Percentiles rank a stretch among this genome's conserved stretches.
Conservation (phyloP, 2,329 filamentous ascomycete species). For the Monosporascus cannonballus region DNA sequence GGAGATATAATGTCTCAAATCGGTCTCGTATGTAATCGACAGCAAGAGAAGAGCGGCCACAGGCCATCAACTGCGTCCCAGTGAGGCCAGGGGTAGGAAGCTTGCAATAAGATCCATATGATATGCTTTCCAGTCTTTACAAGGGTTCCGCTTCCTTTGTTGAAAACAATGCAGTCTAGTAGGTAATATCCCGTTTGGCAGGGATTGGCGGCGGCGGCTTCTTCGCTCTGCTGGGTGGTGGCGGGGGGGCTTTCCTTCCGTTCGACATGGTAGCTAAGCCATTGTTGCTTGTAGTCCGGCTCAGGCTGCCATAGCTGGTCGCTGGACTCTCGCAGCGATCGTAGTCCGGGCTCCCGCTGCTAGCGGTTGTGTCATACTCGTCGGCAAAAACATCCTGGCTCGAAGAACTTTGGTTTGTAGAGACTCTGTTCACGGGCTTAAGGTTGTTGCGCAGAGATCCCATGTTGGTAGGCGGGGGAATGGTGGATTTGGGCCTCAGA, state of each 20-base stretch:
- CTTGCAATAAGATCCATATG: no score
- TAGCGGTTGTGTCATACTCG: constrained; percentile 44
- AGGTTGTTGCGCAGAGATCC: constrained; percentile 35
- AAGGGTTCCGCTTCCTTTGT: no score
- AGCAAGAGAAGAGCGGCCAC: no score
- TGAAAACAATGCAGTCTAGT: constrained; percentile 6
- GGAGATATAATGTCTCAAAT: no score
- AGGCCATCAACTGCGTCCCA: no score
- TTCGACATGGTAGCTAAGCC: constrained; percentile 17
- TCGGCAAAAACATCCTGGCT: constrained; percentile 41
- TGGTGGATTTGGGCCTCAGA: constrained; percentile 16
- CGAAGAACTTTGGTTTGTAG: constrained; percentile 28
- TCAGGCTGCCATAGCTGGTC: constrained; percentile 50
- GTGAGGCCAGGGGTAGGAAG: no score
- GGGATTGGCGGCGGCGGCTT: constrained; percentile 51
- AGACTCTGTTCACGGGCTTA: constrained; percentile 39
- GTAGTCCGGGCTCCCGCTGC: constrained; percentile 45
- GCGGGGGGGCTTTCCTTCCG: constrained; percentile 36
- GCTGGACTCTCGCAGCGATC: constrained; percentile 49
- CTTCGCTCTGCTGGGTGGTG: constrained; percentile 42
- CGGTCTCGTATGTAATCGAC: no score
- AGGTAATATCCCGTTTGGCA: constrained; percentile 24
- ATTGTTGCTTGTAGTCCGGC: constrained; percentile 36
- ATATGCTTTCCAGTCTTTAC: no score
- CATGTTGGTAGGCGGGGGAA: constrained; percentile 24